Conservation (phyloP, 164 flowering plant species). For the Magnolia kwangsiensis region DNA sequence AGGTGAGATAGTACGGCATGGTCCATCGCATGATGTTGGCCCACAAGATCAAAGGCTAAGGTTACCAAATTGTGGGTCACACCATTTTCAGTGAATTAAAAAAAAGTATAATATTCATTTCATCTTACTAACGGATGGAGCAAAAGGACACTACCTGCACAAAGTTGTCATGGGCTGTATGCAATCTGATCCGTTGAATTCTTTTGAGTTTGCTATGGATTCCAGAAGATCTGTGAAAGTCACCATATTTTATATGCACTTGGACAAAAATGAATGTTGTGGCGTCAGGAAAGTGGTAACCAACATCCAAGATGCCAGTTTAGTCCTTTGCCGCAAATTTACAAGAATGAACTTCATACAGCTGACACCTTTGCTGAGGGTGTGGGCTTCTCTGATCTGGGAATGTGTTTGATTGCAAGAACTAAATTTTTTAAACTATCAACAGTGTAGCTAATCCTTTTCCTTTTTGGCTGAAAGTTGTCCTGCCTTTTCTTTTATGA, state of each 20-base stretch:
- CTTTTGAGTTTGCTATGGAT: no score
- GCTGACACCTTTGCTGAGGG: background rate
- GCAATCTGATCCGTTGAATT: background rate
- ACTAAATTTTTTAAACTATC: background rate
- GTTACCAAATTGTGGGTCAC: background rate
- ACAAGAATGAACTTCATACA: background rate
- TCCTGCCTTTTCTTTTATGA: conserved; percentile 60
- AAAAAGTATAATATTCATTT: background rate
- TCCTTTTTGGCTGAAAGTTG: conserved; percentile 36
- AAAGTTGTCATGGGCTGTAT: background rate
- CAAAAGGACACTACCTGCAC: background rate
- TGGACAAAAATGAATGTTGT: background rate
- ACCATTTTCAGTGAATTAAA: background rate
- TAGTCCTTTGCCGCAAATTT: background rate
- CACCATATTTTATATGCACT: background rate
- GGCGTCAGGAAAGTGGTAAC: background rate
- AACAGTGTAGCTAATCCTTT: background rate
- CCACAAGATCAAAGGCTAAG: background rate
- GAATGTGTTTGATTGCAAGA: background rate
- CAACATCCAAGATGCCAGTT: background rate
- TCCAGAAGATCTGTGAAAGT: background rate
- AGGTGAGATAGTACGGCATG: background rate
- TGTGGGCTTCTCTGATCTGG: background rate
- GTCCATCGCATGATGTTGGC: background rate
- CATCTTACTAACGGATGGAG: background rate